phyloP scores from a whole-genome alignment of 345 rosid species.

The Salix koriyanagi region DNA sequence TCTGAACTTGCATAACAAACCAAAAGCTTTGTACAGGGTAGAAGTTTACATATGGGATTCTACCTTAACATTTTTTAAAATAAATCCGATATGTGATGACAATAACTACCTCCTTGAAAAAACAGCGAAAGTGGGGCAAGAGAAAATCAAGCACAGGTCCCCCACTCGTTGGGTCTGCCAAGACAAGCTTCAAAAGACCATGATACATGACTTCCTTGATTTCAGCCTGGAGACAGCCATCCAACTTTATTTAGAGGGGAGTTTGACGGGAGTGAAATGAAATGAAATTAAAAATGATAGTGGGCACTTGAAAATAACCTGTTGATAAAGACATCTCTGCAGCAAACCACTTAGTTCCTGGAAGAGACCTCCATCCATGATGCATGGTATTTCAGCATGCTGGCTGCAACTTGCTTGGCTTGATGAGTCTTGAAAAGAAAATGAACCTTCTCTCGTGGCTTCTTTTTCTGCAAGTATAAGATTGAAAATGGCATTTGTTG shows the following conservation, averaged over 20 bases:
- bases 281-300: background rate
- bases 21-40: background rate
- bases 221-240: conserved; percentile 47
- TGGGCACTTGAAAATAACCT: conserved; percentile 32
- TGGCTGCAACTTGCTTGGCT: conserved; percentile 95
- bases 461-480: conserved; percentile 69
- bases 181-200: conserved; percentile 72
- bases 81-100: conserved; percentile 16
- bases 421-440: conserved; percentile 69
- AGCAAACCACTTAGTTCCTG: conserved; percentile 69
- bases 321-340: conserved; percentile 86
- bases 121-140: conserved; percentile 67
- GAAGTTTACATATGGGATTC: conserved; percentile 1
- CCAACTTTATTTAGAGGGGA: conserved; percentile 3
- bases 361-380: conserved; percentile 48
- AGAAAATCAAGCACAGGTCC: conserved; percentile 65
- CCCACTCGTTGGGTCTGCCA: conserved; percentile 57
- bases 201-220: conserved; percentile 56
- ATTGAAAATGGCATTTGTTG: conserved; percentile 51
- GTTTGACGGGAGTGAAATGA: background rate
- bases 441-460: conserved; percentile 38
- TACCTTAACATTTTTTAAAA: conserved; percentile 9
- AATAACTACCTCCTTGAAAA: conserved; percentile 59
- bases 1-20: background rate
- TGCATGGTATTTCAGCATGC: conserved; percentile 50